Percentiles rank a stretch among this genome's conserved stretches.
These are phyloP conservation scores for Schizochytrium sp. DNA, from an alignment of 108 stramenopile genomes.

Conservation along the genomic window DNA sequence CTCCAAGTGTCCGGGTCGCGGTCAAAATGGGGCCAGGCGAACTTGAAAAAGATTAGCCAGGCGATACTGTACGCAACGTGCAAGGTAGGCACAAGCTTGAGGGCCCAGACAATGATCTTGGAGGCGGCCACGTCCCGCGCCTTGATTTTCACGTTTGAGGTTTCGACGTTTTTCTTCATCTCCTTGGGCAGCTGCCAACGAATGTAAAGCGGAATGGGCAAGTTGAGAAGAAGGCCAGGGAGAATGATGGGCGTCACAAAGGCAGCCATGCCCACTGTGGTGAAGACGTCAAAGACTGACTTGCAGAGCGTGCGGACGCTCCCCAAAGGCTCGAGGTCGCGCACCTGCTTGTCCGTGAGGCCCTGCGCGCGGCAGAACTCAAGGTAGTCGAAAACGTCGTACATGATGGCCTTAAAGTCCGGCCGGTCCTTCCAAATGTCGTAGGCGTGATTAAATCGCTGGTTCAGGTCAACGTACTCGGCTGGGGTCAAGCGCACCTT, in stretches of 20 bases:
- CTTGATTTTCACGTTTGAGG: background rate
- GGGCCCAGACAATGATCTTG: background rate
- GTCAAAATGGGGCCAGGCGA: background rate
- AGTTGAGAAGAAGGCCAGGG: background rate
- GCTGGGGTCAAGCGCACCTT: background rate
- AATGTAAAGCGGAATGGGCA: background rate
- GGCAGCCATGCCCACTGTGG: background rate
- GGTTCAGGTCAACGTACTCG: background rate
- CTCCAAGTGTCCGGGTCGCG: background rate
- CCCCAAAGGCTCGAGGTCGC: background rate
- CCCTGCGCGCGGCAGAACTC: background rate
- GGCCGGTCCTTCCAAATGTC: background rate
- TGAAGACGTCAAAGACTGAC: background rate
- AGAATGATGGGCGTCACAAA: background rate
- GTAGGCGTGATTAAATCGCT: background rate
- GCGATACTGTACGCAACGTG: background rate
- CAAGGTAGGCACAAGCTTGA: background rate
- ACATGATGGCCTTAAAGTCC: background rate
- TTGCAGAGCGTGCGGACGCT: background rate
- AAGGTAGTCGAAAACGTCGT: background rate
- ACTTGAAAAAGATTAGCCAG: background rate
- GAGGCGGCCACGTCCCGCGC: background rate
- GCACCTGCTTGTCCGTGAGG: background rate
- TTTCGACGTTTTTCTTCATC: background rate
- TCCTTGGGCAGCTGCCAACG: background rate